Base-by-base conservation (phyloP, 495 filamentous ascomycete species). In the Elaphomyces granulatus region DNA sequence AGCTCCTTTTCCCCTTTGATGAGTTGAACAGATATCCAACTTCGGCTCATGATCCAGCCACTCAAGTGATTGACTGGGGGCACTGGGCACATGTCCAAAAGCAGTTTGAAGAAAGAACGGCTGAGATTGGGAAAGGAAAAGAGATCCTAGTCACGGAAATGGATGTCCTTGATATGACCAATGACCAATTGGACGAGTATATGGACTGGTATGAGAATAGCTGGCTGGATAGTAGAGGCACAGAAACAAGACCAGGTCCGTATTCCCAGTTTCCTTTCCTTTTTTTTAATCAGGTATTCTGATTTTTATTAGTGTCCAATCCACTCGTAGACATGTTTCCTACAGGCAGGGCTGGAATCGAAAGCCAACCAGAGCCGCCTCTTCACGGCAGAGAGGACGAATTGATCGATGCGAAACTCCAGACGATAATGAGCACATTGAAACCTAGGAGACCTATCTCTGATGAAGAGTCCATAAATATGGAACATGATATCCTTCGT, bases 201-300 rank as follows among this genome's bases (percentile, higher is more conserved):
- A 66, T 98, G 67, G 76, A 87, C 54, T 95, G 83, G 82, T 93
- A 83, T 50, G 79, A 88, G 52, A 70, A 72, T 46, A 84, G 65
- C 20, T 92, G 78, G 72, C 51, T 81, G 34, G 67, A 74, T 37
- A 48, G 47, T 30, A 55, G 44, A 48, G 41, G 56, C 56, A 34
- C 1, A 28, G 41, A 45, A 26, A 16, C 18, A 16, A n/a, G n/a
- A n/a, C n/a, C n/a, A n/a, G n/a, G n/a, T n/a, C n/a, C n/a, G n/a
- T n/a, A n/a, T n/a, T n/a, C 32, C 10, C 18, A 19, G 15, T 32
- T 30, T 10, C 33, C 2, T 34, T 7, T 35, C 19, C 18, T 8
- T 8, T 26, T 26, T 15, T 30, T 15, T 16, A 15, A 15, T 41
- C 15, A 19, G 9, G 16, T 38, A 8, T 35, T 46, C 20, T 45